Evolutionary conservation across 768 basidiomycete genomes (phyloP), one percentile per base, ranked within the genome.

Genomic region (Naganishia kalamii): DNA sequence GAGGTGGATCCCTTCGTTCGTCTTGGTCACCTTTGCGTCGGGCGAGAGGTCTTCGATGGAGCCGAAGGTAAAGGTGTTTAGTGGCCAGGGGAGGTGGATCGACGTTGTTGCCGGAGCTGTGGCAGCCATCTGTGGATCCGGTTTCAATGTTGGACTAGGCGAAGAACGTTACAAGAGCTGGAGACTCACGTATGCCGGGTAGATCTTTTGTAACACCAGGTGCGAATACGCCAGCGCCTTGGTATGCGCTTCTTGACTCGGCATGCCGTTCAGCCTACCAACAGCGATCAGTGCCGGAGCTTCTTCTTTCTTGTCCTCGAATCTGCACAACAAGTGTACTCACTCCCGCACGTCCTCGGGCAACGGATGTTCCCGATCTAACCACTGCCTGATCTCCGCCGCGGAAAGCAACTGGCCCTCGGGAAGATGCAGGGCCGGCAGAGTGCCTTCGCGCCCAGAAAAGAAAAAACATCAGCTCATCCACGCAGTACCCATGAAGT

Each of bases 161-260:
- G 15, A 13, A 27, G 50, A 4, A 33, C 7, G 6, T 13, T 12
- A 37, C 13, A 21, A 49, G 19, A 11, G 61, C 21, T n/a, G 11
- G 21, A 13, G 30, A 67, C 66, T 23, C 30, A 68, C 66, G 54
- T 59, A 63, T 25, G 66, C 66, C 0, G 66, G 66, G 32, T 43
- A 47, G n/a, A 68, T 57, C 62, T 68, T 68, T 32, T 63, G 62
- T 11, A 64, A 32, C 13, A 68, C 49, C n/a, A 68, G 33, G 32
- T 68, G 66, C 6, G 66, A 59, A 46, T 62, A 54, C 19, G 62
- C 62, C 2, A 68, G 29, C 0, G 62, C 66, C 1, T 23, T 50
- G 10, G 66, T 68, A 60, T 68, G 66, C 21, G 66, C 66, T 50
- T 68, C 66, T 32, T 63, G 46, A 4, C n/a, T 46, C n/a, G 66